Conservation (phyloP, 2,329 filamentous ascomycete species). For the Arthrobotrys conoides region DNA sequence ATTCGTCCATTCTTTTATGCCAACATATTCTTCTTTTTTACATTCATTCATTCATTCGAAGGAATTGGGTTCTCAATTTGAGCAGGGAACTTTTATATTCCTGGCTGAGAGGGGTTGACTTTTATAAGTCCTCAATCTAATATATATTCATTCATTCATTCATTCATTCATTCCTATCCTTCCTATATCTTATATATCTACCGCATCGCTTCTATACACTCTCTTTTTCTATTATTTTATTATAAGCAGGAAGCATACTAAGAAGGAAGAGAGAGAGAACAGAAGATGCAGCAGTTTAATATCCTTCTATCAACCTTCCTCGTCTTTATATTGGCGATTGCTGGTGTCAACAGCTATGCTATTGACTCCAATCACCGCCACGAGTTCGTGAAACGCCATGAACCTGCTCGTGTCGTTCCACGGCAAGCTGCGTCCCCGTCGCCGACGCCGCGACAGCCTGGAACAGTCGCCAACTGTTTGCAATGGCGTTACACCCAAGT, state of each 20-base stretch:
- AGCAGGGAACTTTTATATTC: slow-evolving; percentile 19
- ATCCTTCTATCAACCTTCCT: slow-evolving; percentile 45
- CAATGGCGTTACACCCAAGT: slow-evolving; percentile 19
- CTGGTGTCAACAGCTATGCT: slow-evolving; percentile 24
- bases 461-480: slow-evolving; percentile 27
- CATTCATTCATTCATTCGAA: slow-evolving; percentile 45
- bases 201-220: slow-evolving; percentile 23
- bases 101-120: slow-evolving; percentile 5
- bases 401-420: not conserved
- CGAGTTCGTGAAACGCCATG: slow-evolving; percentile 3
- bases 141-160: slow-evolving; percentile 14
- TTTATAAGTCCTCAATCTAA: slow-evolving; percentile 20
- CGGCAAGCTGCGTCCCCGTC: slow-evolving; percentile 3
- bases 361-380: slow-evolving; percentile 25
- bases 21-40: slow-evolving; percentile 30
- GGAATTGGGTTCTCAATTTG: slow-evolving; percentile 3
- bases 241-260: slow-evolving; percentile 4
- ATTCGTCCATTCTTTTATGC: slow-evolving; percentile 57
- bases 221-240: slow-evolving; percentile 14
- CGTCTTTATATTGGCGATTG: slow-evolving; percentile 39
- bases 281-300: slow-evolving; percentile 47
- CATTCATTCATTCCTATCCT: slow-evolving; percentile 13
- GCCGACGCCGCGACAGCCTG: slow-evolving; percentile 9
- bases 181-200: slow-evolving; percentile 4
- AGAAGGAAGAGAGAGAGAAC: not conserved